A percentile compares a stretch with the other conserved stretches of the same genome.
Conservation (phyloP, 164 flowering plant species). For the Tetracentron sinense region DNA sequence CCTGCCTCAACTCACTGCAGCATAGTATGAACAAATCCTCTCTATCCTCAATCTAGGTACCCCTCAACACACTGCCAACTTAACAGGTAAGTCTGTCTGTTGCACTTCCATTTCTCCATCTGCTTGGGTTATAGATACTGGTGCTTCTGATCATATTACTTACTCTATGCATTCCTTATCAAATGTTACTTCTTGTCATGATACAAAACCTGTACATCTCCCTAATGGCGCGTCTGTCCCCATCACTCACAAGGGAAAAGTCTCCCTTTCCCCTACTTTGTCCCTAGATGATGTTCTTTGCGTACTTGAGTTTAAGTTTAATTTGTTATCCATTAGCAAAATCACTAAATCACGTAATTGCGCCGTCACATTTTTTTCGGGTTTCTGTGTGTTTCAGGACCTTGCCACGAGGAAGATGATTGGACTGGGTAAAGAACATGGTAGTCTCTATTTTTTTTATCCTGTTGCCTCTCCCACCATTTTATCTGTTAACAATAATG, state of each 20-base stretch:
- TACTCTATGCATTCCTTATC: not conserved
- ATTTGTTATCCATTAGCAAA: not conserved
- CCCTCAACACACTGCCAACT: not conserved
- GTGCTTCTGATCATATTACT: not conserved
- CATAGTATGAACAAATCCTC: not conserved
- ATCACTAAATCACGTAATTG: not conserved
- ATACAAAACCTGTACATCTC: not conserved
- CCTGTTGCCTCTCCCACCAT: not conserved
- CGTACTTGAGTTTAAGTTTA: not conserved
- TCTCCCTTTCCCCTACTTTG: not conserved
- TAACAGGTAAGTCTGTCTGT: not conserved
- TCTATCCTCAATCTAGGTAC: not conserved
- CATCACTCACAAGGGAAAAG: not conserved
- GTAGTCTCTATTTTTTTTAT: not conserved
- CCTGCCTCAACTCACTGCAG: not conserved
- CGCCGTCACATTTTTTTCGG: not conserved
- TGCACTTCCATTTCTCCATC: not conserved
- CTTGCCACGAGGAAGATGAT: not conserved
- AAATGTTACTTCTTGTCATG: not conserved
- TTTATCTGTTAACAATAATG: not conserved
- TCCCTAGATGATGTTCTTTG: not conserved
- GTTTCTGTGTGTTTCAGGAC: not conserved
- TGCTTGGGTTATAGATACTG: not conserved
- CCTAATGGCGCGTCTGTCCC: not conserved
- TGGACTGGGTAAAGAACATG: constrained; percentile 1